phyloP scores from a whole-genome alignment of 768 basidiomycete genomes.

The Naganishia vaughanmartiniae region DNA sequence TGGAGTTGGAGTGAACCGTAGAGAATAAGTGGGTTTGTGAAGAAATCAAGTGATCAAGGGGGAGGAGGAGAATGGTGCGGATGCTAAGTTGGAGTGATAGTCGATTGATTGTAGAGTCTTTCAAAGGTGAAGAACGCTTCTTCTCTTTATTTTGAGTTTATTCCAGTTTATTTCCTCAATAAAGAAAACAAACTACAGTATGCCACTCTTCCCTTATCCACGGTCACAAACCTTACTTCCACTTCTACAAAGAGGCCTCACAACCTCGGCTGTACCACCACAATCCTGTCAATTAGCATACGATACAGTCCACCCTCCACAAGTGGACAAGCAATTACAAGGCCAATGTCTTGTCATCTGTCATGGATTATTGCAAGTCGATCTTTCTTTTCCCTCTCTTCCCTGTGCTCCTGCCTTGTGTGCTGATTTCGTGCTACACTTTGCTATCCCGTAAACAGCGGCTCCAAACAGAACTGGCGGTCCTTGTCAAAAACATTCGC shows the following conservation, averaged over 20 bases:
- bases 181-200: neutral
- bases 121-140: neutral
- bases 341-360: constrained; percentile 42
- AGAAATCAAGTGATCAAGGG: too few species aligned
- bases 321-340: neutral
- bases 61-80: neutral
- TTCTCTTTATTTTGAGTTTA: neutral
- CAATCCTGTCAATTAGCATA: neutral
- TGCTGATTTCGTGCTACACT: neutral
- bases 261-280: neutral
- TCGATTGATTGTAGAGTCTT: neutral
- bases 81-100: neutral
- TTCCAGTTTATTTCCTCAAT: neutral
- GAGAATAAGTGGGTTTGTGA: neutral
- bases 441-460: constrained; percentile 56
- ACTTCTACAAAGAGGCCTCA: neutral
- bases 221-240: too few species aligned
- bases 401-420: neutral
- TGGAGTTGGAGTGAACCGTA: neutral
- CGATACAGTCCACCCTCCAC: constrained; percentile 5
- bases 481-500: constrained; percentile 74
- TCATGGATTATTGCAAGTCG: constrained; percentile 50
- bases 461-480: constrained; percentile 85
- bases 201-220: neutral
- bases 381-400: too few species aligned